Base-by-base conservation (phyloP, 805 yeast species). In the Lipomyces starkeyi region DNA sequence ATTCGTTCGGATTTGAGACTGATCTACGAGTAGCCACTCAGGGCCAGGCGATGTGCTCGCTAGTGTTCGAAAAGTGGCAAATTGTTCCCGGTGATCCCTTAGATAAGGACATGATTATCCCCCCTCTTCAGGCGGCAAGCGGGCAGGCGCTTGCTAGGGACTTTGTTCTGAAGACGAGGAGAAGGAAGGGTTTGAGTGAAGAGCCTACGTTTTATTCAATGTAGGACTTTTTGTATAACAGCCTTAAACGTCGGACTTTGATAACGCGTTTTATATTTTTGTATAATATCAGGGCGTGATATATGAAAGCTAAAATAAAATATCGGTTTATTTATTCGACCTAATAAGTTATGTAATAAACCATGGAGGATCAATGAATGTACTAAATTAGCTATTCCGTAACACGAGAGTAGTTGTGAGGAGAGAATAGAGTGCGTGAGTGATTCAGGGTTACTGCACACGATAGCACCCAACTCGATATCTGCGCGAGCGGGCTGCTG, bases 81-180 rank as follows among this genome's bases (percentile, higher is more conserved):
- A 78, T 82, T 2, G 96, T 91, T 0, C 97, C 97, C 1, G 99
- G 99, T 0, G 92, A 94, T 79, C 98, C 98, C 8, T 75, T 94
- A 73, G 97, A 94, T 76, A 79, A 80, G 27, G 84, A 86, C 40
- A 85, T 86, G 20, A 80, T 79, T 59, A 83, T 92, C 53, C 92
- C 93, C 4, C 83, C 88, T 55, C 81, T 94, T 76, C 87, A 87
- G 72, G 91, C 97, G 0, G 97, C 95, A 0, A 88, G 89, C 5
- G 78, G 82, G 0, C 80, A 81, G 9, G 87, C 90, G 2, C 79
- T 93, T 66, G 94, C 97, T 0, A 82, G 99, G 66, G 99, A 95
- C 78, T 91, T 93, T 74, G 88, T 92, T 37, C 80, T 91, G 79
- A 95, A 96, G 77, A 92, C 97, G 0, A 84, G 99, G 76, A 86